A percentile compares a stretch with the other conserved stretches of the same genome.
Conservation (phyloP, 192 early-diverging fungal species). For the Linnemannia zychae region DNA sequence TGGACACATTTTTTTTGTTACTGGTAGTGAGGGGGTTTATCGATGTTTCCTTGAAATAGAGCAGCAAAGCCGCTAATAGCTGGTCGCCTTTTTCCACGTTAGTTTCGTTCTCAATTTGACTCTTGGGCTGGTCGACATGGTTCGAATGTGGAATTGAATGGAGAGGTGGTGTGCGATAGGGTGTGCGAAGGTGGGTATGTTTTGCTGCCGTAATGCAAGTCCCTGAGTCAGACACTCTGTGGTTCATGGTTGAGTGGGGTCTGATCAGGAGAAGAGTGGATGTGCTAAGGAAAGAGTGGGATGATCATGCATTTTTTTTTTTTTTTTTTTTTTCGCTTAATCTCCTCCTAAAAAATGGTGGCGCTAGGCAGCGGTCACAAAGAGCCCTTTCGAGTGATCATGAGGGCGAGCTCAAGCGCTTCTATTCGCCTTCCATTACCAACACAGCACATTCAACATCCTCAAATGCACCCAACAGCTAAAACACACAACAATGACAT, state of each 20-base stretch:
- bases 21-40: not conserved
- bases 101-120: not conserved
- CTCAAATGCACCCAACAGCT: constrained; percentile 23
- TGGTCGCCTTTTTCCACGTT: not conserved
- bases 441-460: not conserved
- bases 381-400: not conserved
- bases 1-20: not conserved
- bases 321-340: not conserved
- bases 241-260: constrained; percentile 21
- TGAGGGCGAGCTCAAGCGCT: not conserved
- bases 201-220: not conserved
- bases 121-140: not conserved
- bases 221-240: constrained; percentile 7
- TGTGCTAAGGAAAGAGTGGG: not conserved
- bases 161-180: not conserved
- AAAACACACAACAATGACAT: not conserved
- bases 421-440: not conserved
- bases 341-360: constrained; percentile 42
- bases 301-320: not conserved
- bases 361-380: constrained; percentile 1
- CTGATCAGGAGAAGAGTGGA: not conserved
- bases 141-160: not conserved
- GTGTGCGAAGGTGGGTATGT: not conserved
- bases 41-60: constrained; percentile 28
- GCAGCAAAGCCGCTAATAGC: constrained; percentile 30